Evolutionary conservation across 2,329 filamentous ascomycete genomes (phyloP).

Genomic region (Clarireedia paspali): DNA sequence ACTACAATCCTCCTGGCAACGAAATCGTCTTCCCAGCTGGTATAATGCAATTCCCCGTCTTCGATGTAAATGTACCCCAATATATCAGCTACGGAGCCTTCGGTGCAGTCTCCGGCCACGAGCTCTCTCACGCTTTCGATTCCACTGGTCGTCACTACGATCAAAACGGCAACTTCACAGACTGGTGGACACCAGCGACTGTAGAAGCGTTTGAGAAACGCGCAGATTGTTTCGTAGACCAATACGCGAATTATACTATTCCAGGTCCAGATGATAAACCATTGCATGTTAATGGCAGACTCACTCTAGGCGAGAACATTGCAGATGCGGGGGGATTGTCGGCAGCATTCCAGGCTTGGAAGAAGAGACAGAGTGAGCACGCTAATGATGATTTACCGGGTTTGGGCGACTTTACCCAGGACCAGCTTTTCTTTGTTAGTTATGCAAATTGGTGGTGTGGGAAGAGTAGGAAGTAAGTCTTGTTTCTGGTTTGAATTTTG

Average conservation of each 20-base stretch:
- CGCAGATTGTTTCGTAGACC: conserved; percentile 59
- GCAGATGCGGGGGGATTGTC: conserved; percentile 61
- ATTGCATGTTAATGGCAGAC: conserved; percentile 53
- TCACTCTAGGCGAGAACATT: conserved; percentile 64
- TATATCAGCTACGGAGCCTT: conserved; percentile 65
- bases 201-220: conserved; percentile 49
- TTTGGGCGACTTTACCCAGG: conserved; percentile 49
- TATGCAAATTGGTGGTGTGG: conserved; percentile 61
- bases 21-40: conserved; percentile 63
- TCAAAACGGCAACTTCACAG: conserved; percentile 53
- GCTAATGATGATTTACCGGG: conserved; percentile 50
- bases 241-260: conserved; percentile 56
- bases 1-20: conserved; percentile 48
- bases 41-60: conserved; percentile 62
- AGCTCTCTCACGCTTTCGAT: conserved; percentile 65
- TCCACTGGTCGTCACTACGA: conserved; percentile 58
- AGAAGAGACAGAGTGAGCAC: conserved; percentile 43
- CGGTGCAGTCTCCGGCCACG: conserved; percentile 59
- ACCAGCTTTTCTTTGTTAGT: conserved; percentile 62
- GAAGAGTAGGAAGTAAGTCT: conserved; percentile 42
- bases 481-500: too few species aligned
- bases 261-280: conserved; percentile 46
- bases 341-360: conserved; percentile 58
- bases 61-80: conserved; percentile 52
- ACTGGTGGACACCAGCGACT: conserved; percentile 60